Evolutionary conservation across 805 yeast genomes (phyloP).

Genomic region (Spencermartinsiella europaea): DNA sequence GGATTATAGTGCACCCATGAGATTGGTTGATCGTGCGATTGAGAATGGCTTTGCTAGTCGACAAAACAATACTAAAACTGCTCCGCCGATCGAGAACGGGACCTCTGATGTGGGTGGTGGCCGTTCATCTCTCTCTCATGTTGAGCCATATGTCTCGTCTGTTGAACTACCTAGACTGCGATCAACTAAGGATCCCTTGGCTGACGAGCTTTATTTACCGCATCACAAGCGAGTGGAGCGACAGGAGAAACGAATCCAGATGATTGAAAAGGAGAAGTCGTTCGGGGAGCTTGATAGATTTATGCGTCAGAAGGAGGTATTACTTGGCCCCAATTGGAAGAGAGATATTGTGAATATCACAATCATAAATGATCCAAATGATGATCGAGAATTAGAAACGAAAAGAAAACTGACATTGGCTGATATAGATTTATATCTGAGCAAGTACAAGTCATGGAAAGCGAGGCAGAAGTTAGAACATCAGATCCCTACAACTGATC

Average conservation of each 20-base stretch:
- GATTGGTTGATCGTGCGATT: not conserved
- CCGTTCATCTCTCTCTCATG: not conserved
- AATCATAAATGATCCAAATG: conserved; percentile 42
- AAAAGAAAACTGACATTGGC: conserved; percentile 50
- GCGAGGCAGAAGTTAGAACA: conserved; percentile 1
- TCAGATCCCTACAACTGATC: not conserved
- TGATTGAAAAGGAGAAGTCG: conserved; percentile 49
- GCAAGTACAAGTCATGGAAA: conserved; percentile 22
- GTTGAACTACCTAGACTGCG: not conserved
- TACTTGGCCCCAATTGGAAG: conserved; percentile 46
- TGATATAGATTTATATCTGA: conserved; percentile 38
- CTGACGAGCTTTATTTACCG: conserved; percentile 39
- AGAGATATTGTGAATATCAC: conserved; percentile 45
- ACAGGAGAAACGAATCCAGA: conserved; percentile 57
- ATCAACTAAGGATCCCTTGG: conserved; percentile 39
- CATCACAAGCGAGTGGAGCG: conserved; percentile 58
- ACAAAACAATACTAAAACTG: too few relatives aligned
- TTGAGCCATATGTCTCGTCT: not conserved
- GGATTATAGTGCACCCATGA: not conserved
- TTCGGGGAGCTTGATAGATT: conserved; percentile 52
- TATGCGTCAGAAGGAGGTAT: conserved; percentile 37
- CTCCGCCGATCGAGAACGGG: too few relatives aligned
- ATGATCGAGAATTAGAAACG: conserved; percentile 44
- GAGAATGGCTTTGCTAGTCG: too few relatives aligned
- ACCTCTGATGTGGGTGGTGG: too few relatives aligned